Evolutionary conservation across 106 monocot species (phyloP), one percentile per base, ranked within the genome.

Genomic region (Agapanthus africanus): DNA sequence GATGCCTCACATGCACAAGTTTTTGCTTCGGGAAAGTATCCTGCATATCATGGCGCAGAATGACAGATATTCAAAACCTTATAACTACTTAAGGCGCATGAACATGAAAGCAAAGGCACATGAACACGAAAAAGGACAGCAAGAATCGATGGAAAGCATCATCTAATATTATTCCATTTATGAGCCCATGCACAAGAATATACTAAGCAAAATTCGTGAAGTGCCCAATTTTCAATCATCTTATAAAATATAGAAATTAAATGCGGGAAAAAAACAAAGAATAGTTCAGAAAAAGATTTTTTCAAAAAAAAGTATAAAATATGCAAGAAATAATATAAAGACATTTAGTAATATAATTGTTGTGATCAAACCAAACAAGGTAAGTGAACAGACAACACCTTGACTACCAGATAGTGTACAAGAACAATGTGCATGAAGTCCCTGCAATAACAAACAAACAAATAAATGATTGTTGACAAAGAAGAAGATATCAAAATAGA

Each of bases 361-460:
- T 35, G 33, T 23, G 35, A 34, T 11, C 23, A 33, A 61, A 61
- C 16, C 33, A 63, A 38, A 7, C 23, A 18, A 75, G 66, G 33
- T 14, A 59, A 50, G 18, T 7, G 63, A 46, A 69, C 68, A 37
- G 1, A 11, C 11, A 65, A 69, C 44, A 97, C 97, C 97, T 97
- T 92, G 32, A 97, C 84, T 88, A 89, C 91, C 38, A 73, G 97
- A 59, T 97, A 97, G 72, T 97, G 97, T 39, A 97, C 97, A 70
- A 97, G 89, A 63, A 97, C 97, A 72, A 97, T 97, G 79, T 97
- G 84, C 86, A 89, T 97, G 73, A 76, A 84, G 49, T 82, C 86
- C 86, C 97, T 97, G 92, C 77, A 88, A 72, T 23, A 74, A 25
- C 13, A 68, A 50, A 33, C 13, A 63, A 23, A 26, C 1, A 63